phyloP scores from a whole-genome alignment of 2,329 filamentous ascomycete species.

The Penicillium verrucosum region DNA sequence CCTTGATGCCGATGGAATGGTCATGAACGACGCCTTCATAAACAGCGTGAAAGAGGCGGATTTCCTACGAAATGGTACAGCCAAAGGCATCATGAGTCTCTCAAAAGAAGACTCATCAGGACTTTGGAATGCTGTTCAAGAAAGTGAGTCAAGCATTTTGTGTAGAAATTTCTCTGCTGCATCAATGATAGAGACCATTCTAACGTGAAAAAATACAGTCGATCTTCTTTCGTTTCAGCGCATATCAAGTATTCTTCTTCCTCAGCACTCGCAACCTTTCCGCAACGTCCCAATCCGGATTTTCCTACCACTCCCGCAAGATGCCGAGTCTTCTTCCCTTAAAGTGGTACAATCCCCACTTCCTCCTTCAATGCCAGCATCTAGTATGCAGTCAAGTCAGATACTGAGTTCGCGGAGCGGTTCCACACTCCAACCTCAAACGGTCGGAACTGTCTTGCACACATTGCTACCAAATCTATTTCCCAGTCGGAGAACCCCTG shows the following conservation, averaged over 20 bases:
- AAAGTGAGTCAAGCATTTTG: constrained; percentile 50
- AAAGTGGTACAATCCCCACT: constrained; percentile 75
- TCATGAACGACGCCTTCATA: constrained; percentile 63
- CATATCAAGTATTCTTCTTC: constrained; percentile 73
- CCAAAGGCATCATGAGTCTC: constrained; percentile 84
- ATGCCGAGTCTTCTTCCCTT: constrained; percentile 48
- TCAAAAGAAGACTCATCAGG: constrained; percentile 78
- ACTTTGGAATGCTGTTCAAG: constrained; percentile 76
- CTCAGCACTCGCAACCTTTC: constrained; percentile 64
- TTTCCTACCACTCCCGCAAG: constrained; percentile 71
- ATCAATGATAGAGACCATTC: not conserved
- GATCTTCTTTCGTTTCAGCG: constrained; percentile 69
- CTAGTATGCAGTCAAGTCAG: constrained; percentile 27
- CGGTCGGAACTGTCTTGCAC: constrained; percentile 75
- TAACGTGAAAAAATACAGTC: constrained; percentile 47
- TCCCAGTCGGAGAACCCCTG: constrained; percentile 76
- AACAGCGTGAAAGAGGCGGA: constrained; percentile 78
- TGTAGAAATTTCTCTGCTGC: not conserved
- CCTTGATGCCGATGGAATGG: constrained; percentile 54
- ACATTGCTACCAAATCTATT: constrained; percentile 75
- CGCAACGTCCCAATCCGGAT: constrained; percentile 83
- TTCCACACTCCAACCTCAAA: constrained; percentile 55
- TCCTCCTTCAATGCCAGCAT: constrained; percentile 45
- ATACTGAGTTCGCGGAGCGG: constrained; percentile 15
- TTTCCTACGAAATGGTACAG: constrained; percentile 81